phyloP scores from a whole-genome alignment of 2,329 filamentous ascomycete species.

The Trichoderma koningiopsis region DNA sequence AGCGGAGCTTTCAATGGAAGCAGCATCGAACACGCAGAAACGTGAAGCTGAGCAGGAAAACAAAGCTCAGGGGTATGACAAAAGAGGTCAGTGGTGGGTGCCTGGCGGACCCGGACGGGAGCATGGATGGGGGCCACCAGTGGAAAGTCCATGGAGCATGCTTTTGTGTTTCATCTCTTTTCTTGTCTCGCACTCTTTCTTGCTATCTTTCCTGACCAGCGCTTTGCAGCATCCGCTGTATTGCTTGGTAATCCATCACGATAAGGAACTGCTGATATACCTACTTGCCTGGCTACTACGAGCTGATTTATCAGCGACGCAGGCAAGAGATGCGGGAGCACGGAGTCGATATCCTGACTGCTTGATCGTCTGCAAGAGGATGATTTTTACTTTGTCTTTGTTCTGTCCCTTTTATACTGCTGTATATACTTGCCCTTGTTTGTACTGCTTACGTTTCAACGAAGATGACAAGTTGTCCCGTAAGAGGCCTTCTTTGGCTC shows the following conservation, averaged over 20 bases:
- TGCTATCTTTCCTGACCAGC: no score
- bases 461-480: neutral
- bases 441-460: neutral
- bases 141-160: conserved; percentile 17
- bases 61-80: neutral
- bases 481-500: no score
- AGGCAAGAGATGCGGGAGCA: neutral
- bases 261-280: neutral
- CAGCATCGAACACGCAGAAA: neutral
- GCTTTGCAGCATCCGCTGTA: neutral
- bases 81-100: neutral
- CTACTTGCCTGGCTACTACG: neutral
- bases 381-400: neutral
- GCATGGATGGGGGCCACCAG: neutral
- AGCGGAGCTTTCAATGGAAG: neutral
- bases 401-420: neutral
- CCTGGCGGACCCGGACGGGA: neutral
- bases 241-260: neutral
- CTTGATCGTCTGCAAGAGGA: neutral
- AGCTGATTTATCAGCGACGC: neutral
- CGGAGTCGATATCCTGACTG: neutral
- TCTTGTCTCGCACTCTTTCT: neutral
- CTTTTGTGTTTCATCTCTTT: neutral
- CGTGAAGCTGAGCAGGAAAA: neutral
- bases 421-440: neutral